Base-by-base conservation (phyloP, 2,329 filamentous ascomycete species). In the Bipolaris sorokiniana region DNA sequence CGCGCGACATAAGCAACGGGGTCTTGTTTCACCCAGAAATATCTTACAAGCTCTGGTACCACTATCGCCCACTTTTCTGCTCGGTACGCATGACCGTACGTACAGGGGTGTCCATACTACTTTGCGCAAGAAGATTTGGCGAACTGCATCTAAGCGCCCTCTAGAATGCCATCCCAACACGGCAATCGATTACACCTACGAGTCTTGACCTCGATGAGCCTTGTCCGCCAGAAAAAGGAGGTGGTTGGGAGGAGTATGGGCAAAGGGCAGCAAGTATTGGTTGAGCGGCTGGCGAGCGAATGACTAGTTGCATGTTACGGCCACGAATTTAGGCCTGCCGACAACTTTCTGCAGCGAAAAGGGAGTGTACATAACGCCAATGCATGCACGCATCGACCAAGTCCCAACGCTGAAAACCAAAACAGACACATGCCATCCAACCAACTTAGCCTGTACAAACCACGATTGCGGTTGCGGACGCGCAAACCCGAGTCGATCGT, bases 1-100 rank as follows among this genome's bases (percentile, higher is more conserved):
- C 57, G 46, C 56, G 71, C 65, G 58, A 69, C 66, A 71, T 68
- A 71, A 64, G 65, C 57, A 63, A 65, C 65, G 66, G 64, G 63
- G 62, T 58, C 60, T 41, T 54, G 70, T 74, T 73, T 71, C 70
- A 72, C 65, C 62, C 63, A 60, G 57, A 56, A 59, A 61, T 58
- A 61, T 54, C 54, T 48, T 52, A 61, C 49, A 51, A 55, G 46
- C 34, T 55, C 63, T 53, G 58, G 67, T 69, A 59, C 56, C 59
- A 71, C 54, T 56, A 51, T 54, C 61, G 42, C 40, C 46, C 61
- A 56, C 56, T 53, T 42, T 48, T 58, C 44, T 38, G 47, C 58
- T 52, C 36, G 34, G 54, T 42, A 62, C 66, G 67, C 67, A 64
- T 63, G 64, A 69, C 58, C 54, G 63, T 54, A 45, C 58, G 59